A percentile compares a stretch with the other conserved stretches of the same genome.
Conservation (phyloP, 1,284 basidiomycete genomes). For the Ceratobasidium sp. region DNA sequence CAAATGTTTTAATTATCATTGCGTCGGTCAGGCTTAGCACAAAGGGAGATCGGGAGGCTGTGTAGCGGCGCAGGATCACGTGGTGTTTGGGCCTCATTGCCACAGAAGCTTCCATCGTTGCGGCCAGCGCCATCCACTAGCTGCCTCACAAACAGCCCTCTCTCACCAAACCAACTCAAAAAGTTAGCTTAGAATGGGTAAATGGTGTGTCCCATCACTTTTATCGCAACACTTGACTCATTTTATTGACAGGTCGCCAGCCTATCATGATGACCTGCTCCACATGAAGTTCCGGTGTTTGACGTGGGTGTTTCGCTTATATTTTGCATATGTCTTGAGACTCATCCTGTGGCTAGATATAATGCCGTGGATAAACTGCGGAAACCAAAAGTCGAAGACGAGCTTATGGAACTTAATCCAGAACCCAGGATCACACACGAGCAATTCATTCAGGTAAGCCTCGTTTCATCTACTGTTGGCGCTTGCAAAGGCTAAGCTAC, state of each 20-base stretch:
- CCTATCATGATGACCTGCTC: slow-evolving; percentile 45
- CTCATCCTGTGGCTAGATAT: slow-evolving; percentile 36
- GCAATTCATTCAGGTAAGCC: slow-evolving; percentile 44
- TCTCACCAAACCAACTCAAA: background rate
- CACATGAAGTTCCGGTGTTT: slow-evolving; percentile 46
- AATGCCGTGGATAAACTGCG: slow-evolving; percentile 45
- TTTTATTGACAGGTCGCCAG: slow-evolving; percentile 36
- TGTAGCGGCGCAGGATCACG: background rate
- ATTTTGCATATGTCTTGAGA: background rate
- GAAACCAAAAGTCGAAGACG: slow-evolving; percentile 44
- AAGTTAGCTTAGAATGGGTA: slow-evolving; percentile 25
- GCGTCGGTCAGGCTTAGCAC: no score
- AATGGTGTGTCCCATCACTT: slow-evolving; percentile 26
- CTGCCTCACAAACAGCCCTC: background rate
- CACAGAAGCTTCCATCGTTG: slow-evolving; percentile 43
- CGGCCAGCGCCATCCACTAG: slow-evolving; percentile 28
- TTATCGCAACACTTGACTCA: background rate
- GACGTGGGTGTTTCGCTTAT: slow-evolving; percentile 37
- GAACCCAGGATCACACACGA: slow-evolving; percentile 44
- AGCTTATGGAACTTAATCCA: slow-evolving; percentile 34
- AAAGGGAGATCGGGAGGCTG: background rate
- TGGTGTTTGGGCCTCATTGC: slow-evolving; percentile 28
- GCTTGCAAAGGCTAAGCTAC: slow-evolving; percentile 30
- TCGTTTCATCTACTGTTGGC: slow-evolving; percentile 30
- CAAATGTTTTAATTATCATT: background rate